Evolutionary conservation across 305 asterid genomes (phyloP), one percentile per base, ranked within the genome.

Genomic region (Euphrasia arctica): DNA sequence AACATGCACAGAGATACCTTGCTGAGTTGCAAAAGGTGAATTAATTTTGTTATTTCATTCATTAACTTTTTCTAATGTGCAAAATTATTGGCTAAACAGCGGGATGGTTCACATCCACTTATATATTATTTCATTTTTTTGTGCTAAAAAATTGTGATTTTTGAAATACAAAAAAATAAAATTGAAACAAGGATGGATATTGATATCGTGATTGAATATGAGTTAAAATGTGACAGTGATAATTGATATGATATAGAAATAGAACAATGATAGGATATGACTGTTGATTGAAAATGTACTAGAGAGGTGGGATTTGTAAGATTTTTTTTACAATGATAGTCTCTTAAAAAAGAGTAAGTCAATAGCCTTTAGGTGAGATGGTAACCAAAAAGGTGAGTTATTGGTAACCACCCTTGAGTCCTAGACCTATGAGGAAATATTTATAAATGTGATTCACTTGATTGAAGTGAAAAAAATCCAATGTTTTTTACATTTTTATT

Each of bases 11-110:
- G 70, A 81, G 65, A 54, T 94, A 94, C 76, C 80, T 90, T 64
- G 66, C 73, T 52, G 93, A 88, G 75, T 63, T 85, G 72, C 77
- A 78, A 74, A 88, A 86, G 98, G 98, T 90, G 68, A 70, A 55
- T 60, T 42, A 1, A 9, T 34, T 71, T n/a, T 55, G 29, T 69
- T 68, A 49, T 57, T n/a, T n/a, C n/a, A n/a, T 11, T 11, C 48
- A 54, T 63, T 28, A 47, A n/a, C 66, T 9, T 14, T 65, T 65
- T 36, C 22, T 56, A 41, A 59, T 45, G 51, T 41, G 49, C 27
- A 42, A 45, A 39, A 9, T n/a, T 62, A 54, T 34, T 59, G 12
- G 42, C 42, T 7, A 45, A 25, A 41, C 60, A 28, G 58, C 64
- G 31, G 65, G 65, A 59, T 22, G 12, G 55, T 50, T 28, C 18